Base-by-base conservation (phyloP, 2,329 filamentous ascomycete species). In the Fusarium heterosporum region DNA sequence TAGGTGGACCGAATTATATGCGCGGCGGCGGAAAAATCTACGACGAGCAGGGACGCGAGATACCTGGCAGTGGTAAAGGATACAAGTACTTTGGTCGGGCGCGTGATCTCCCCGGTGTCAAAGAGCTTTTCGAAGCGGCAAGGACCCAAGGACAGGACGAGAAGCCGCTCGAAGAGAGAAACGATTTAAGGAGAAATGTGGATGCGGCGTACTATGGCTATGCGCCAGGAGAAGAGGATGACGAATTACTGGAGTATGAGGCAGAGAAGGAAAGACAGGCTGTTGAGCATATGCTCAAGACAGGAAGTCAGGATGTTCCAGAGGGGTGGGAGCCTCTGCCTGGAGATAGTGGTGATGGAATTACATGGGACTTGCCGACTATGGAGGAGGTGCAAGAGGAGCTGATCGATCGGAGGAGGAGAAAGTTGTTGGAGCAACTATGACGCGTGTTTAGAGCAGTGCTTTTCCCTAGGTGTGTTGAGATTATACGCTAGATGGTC, bases 1-100 rank as follows among this genome's bases (percentile, higher is more conserved):
- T 98, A 25, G 96, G 96, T n/a, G 96, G 96, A 4, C 96, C 96
- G 29, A 98, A 98, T 79, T 99, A 98, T 78, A 97, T 96, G 91
- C 86, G 93, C 29, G 87, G 87, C 6, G 87, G 85, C 1, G 88
- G 84, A 29, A 88, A 88, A 68, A 84, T 92, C 47, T 93, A 91
- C 77, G 90, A 93, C 75, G 90, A 92, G 73, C 85, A 89, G 56
- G 91, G 91, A 3, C 81, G 88, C 46, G 90, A 93, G 76, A 90
- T 93, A 38, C 85, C 84, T 0, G 89, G 83, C 69, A 92, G 92
- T 34, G 93, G 93, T 42, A 97, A 94, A 75, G 95, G 95, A 4
- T 98, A 98, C 82, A 87, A 92, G 72, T 97, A 97, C 79, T 99
- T 97, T 81, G 96, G 96, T 0, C 85, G 96, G 6, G 96, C 96